Evolutionary conservation across 164 flowering plant species (phyloP), one percentile per base, ranked within the genome.

Genomic region (Vitis rupestris): DNA sequence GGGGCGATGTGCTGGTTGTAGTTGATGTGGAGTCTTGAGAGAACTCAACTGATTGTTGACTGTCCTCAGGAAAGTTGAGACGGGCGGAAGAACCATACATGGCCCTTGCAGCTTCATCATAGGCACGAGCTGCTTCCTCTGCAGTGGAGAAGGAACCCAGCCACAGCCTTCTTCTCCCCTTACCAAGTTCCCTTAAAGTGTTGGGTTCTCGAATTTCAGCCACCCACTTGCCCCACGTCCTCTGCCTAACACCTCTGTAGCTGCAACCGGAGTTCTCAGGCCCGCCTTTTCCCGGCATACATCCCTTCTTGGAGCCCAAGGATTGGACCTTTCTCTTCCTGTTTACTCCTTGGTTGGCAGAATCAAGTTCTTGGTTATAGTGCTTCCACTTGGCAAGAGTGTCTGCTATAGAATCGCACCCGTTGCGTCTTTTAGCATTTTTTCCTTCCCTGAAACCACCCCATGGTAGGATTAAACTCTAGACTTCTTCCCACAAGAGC

Each of bases 221-320:
- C 9, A 80, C 82, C 82, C 82, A 80, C 50, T 74, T 80, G 6
- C 82, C 82, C 82, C 82, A 80, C 23, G 74, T 67, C 72, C 82
- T 76, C 66, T 80, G 82, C 29, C 82, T 53, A 11, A 80, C 82
- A 2, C 82, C 82, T 61, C 82, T 76, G 66, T 50, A 80, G 8
- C 16, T 60, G 68, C 67, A 80, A 12, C 8, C 55, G 12, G 69
- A 48, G 50, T 80, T 80, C 70, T 76, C 69, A 1, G 82, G 82
- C 17, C 82, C 82, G 3, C 82, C 82, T 65, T 79, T 79, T 13
- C 82, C 82, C 47, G 14, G 12, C 82, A 79, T 79, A n/a, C 82
- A 79, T n/a, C 82, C 82, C 48, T 76, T 79, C 65, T 57, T 79
- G 13, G 82, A 76, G 3, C 82, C 82, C 59, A 73, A 76, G 13